Evolutionary conservation across 23 red algal species (phyloP), one percentile per base, ranked within the genome.

Genomic region (Gracilaria caudata): DNA sequence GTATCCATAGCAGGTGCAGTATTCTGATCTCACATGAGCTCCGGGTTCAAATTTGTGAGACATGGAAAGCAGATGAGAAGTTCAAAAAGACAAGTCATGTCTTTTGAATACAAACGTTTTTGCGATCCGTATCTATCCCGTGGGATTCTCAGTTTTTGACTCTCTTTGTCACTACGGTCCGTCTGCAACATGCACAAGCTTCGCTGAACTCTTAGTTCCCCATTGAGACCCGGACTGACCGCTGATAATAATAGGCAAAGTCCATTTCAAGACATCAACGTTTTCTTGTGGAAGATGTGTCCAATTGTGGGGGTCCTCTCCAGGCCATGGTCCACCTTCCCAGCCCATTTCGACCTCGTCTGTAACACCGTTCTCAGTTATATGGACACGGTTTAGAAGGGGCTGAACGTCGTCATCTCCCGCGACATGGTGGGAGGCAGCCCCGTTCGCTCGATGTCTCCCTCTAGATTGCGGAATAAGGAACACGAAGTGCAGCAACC

Each of bases 401-500:
- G 73, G 25, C 19, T 47, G 53, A 81, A 71, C 58, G 21, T 90
- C 86, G 38, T 80, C 58, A 23, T 39, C 33, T 1, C 32, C 26
- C 21, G 34, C 19, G 1, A 39, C 23, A 28, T 41, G 32, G 65
- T 71, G 65, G 2, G 34, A 39, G 7, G 47, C 58, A 53, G 57
- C 73, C 26, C 76, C 86, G 30, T 72, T 59, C 9, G 64, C 45
- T 0, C 45, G 24, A 73, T 71, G 38, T 35, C 44, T 24, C 29
- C 45, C 70, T 51, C 35, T 66, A 20, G 51, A 51, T 47, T 73
- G 64, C 0, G 93, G 84, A 59, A 89, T 85, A 34, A 90, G 61
- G 86, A 95, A 95, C 33, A 80, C 54, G 73, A 96, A 96, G 45
- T 90, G 88, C 7, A 96, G 35, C 43, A 71, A 58, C 94, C 94